Evolutionary conservation across 2,329 filamentous ascomycete genomes (phyloP).

Genomic region (Fusarium sp.): DNA sequence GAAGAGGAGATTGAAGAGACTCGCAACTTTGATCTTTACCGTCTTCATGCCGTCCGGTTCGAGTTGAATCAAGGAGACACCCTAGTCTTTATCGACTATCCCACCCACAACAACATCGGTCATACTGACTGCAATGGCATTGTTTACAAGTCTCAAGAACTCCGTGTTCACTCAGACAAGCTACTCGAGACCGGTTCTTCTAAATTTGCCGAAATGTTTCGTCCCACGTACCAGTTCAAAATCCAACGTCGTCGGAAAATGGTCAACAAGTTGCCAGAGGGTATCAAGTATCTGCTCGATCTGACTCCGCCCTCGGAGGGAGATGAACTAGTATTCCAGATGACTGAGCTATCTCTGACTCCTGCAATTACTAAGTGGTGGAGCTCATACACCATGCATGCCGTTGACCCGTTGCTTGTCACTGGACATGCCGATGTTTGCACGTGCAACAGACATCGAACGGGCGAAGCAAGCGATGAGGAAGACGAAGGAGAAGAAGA

Average conservation of each 20-base stretch:
- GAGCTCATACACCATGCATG: constrained; percentile 53
- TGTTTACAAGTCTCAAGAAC: constrained; percentile 51
- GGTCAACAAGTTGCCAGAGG: constrained; percentile 53
- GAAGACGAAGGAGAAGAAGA: background rate
- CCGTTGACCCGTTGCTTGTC: constrained; percentile 49
- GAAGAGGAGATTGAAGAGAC: constrained; percentile 31
- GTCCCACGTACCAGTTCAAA: constrained; percentile 57
- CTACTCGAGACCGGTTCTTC: constrained; percentile 61
- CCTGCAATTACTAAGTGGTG: constrained; percentile 68
- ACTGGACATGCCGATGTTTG: constrained; percentile 59
- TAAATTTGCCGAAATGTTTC: constrained; percentile 61
- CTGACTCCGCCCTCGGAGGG: constrained; percentile 72
- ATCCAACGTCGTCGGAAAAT: constrained; percentile 55
- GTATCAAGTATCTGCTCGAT: constrained; percentile 71
- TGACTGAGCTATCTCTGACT: constrained; percentile 70
- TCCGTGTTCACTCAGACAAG: constrained; percentile 61
- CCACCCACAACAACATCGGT: constrained; percentile 33
- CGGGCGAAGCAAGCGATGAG: background rate
- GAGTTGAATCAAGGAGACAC: constrained; percentile 57
- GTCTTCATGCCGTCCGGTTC: constrained; percentile 45
- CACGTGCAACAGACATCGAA: constrained; percentile 42
- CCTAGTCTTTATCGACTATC: constrained; percentile 59
- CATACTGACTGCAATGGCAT: constrained; percentile 54
- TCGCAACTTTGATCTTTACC: constrained; percentile 47
- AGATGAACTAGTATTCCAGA: constrained; percentile 70